Base-by-base conservation (phyloP, 257 asterid genomes). In the Capsicum chinense region DNA sequence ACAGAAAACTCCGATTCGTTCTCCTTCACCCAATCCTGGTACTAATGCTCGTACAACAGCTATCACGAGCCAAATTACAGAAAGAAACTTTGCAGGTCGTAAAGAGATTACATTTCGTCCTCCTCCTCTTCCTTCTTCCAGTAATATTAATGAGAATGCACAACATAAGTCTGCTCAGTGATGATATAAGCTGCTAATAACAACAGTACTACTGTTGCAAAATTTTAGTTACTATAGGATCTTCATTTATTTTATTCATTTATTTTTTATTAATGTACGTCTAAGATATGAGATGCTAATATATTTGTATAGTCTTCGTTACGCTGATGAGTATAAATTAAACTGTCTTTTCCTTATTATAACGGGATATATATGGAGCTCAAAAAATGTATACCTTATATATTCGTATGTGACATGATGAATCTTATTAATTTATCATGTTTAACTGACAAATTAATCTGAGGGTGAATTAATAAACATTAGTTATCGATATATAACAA, bases 121-220 rank as follows among this genome's bases (percentile, higher is more conserved):
- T 17, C 79, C 57, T n/a, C 39, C 58, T 73, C 80, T 50, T 73
- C n/a, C 39, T 10, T n/a, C 80, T 44, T 47, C 59, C 8, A 66
- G 73, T 66, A 73, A 9, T n/a, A 60, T 60, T 73, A 14, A 67
- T 14, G 50, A 35, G 39, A 15, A 67, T 66, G 6, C 79, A 71
- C 21, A 35, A 16, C 13, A 35, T 37, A 68, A 37, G 56, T 6
- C 44, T 3, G 58, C 42, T 21, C 59, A 47, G 10, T 47, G 42
- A 19, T 47, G 39, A 73, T 71, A 66, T 66, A 6, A 56, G 5
- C 60, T 17, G 15, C 15, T 5, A 56, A 62, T 21, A 26, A 21
- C 17, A 63, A 26, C 3, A 63, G 0, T 10, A 13, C 5, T 58
- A 2, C 37, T 67, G 17, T n/a, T 26, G 33, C 2, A 26, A 71